These are phyloP conservation scores for Vinca minor DNA, from an alignment of 257 asterid species.

Conservation along the genomic window DNA sequence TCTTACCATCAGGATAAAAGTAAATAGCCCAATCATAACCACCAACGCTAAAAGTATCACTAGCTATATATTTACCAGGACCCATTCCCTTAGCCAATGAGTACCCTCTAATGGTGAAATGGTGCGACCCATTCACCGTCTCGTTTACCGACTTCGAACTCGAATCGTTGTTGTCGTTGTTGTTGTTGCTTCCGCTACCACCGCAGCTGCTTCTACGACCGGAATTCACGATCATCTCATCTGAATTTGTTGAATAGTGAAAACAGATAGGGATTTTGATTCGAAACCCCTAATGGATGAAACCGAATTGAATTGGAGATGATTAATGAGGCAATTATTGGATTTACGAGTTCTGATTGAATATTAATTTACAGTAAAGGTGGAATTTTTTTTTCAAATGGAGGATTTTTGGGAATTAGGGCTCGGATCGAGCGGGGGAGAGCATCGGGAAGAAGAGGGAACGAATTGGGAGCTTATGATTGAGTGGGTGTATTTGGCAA, in stretches of 20 bases:
- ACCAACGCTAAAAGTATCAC: constrained; percentile 69
- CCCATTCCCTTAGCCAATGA: constrained; percentile 89
- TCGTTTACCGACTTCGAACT: constrained; percentile 68
- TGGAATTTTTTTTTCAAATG: neutral
- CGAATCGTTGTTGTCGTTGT: constrained; percentile 33
- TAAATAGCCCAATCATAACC: constrained; percentile 86
- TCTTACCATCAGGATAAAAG: constrained; percentile 82
- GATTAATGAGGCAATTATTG: neutral
- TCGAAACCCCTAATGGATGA: constrained; percentile 23
- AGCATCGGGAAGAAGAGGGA: no score
- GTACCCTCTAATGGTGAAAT: constrained; percentile 73
- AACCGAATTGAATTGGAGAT: neutral
- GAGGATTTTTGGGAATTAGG: no score
- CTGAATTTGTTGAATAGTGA: neutral
- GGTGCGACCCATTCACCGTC: constrained; percentile 81
- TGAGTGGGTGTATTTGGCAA: no score
- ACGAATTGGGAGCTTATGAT: no score
- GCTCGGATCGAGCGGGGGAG: no score
- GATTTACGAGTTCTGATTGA: neutral
- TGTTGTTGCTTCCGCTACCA: no score
- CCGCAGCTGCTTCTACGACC: constrained; percentile 7
- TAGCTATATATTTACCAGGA: constrained; percentile 57
- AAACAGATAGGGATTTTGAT: neutral
- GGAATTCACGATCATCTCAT: constrained; percentile 42
- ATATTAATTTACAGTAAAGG: neutral